These are phyloP conservation scores for Elongisporangium undulatum DNA, from an alignment of 352 stramenopile genomes.

Conservation along the genomic window DNA sequence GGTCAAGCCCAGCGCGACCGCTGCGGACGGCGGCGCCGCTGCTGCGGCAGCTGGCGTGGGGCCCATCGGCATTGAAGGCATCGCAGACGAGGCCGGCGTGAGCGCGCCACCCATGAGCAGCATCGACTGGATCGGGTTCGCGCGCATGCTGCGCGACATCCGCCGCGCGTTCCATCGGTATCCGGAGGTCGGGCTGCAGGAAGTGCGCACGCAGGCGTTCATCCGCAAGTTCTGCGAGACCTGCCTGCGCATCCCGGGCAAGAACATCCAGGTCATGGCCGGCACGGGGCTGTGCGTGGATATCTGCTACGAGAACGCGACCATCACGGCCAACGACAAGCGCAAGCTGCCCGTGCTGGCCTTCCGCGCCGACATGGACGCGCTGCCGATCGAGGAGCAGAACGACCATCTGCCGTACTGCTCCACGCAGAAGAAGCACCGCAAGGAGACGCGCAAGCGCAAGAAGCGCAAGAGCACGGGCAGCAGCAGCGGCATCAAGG, in stretches of 20 bases:
- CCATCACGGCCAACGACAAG: constrained; percentile 38
- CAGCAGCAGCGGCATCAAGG: not conserved
- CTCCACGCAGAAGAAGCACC: constrained; percentile 59
- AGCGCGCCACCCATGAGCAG: not conserved
- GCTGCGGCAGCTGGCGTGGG: constrained; percentile 1
- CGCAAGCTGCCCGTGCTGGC: constrained; percentile 83
- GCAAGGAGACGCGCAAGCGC: constrained; percentile 50
- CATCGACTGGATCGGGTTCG: constrained; percentile 69
- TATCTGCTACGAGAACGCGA: constrained; percentile 74
- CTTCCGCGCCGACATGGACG: constrained; percentile 96
- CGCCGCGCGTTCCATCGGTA: constrained; percentile 86
- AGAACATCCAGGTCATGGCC: constrained; percentile 73
- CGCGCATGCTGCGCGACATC: constrained; percentile 67
- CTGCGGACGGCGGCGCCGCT: constrained; percentile 1
- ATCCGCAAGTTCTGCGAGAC: constrained; percentile 81
- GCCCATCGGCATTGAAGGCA: not conserved
- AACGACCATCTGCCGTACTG: constrained; percentile 79
- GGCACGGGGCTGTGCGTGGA: constrained; percentile 89
- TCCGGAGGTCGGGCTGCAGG: constrained; percentile 91
- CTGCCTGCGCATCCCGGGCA: constrained; percentile 66
- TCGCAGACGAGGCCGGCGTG: not conserved
- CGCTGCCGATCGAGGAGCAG: constrained; percentile 88
- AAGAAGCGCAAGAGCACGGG: constrained; percentile 55
- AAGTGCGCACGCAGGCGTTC: constrained; percentile 84
- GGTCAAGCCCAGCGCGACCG: constrained; percentile 10